Evolutionary conservation across 495 filamentous ascomycete genomes (phyloP), one percentile per base, ranked within the genome.

Genomic region (Hypoxylon intermedium): DNA sequence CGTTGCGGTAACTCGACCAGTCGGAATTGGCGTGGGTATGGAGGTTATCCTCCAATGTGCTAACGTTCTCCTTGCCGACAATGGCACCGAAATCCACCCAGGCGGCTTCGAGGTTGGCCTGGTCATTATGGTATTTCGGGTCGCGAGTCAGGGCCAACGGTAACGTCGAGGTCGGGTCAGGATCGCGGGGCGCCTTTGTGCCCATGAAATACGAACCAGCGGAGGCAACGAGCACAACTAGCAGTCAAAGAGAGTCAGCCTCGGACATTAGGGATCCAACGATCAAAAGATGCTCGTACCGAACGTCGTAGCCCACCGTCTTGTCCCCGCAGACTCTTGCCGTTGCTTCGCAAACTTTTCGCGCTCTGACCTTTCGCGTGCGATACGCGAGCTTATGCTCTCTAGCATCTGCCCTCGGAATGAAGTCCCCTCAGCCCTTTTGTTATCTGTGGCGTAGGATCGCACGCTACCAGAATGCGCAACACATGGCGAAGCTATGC

Each of bases 51-150:
- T 79, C 77, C 34, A 83, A 59, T 0, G 93, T 96, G 38, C 88
- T 92, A 30, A 98, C 89, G 72, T 97, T 86, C 23, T 92, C 89
- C 53, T 83, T 78, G 45, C 95, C 94, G 6, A 98, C 82, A 15
- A 98, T 88, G 21, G 83, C 82, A 34, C 87, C 85, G 67, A 98
- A 93, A 72, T 98, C 94, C 4, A 88, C 79, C 94, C 95, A 98
- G 2, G 93, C 91, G 6, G 95, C 91, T 76, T 98, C 88, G 33
- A 98, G 83, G 66, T 93, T 94, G 13, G 84, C 79, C 45, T 82
- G 83, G 24, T 85, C 82, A 42, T 85, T 81, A 65, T 97, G 85
- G 69, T 95, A 90, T 54, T 77, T 75, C 0, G 88, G 89, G 0
- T 85, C 74, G 4, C 74, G 77, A 18, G 86, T 74, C 20, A 82